Evolutionary conservation across 2,329 filamentous ascomycete genomes (phyloP).

Genomic region (Xylariales sp.): DNA sequence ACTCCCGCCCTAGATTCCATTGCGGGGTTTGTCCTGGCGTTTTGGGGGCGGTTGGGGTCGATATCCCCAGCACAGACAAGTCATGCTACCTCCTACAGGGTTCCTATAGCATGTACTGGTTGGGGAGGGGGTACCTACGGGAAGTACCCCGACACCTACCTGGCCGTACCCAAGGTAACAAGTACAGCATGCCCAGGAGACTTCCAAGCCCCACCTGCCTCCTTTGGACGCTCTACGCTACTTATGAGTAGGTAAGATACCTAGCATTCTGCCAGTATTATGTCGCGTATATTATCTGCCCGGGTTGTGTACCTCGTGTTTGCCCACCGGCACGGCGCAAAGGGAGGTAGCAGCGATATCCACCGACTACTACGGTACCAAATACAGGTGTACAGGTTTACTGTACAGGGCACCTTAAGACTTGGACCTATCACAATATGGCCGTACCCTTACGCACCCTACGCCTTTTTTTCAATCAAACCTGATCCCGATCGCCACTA

Average conservation of each 20-base stretch:
- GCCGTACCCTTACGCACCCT: not conserved
- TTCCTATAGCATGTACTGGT: no score
- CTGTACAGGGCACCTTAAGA: conserved; percentile 10
- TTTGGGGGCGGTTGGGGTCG: not conserved
- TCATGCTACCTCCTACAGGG: not conserved
- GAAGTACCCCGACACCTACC: no score
- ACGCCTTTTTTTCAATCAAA: conserved; percentile 12
- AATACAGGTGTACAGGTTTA: not conserved
- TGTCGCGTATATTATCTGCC: no score
- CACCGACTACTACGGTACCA: not conserved
- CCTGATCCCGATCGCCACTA: conserved; percentile 43
- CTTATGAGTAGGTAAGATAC: no score
- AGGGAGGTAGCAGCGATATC: not conserved
- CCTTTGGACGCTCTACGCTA: no score
- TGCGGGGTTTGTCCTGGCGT: not conserved
- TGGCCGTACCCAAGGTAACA: no score
- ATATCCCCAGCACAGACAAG: not conserved
- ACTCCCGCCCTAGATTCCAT: not conserved
- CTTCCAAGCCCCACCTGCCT: no score
- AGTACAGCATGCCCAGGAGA: no score
- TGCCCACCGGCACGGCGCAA: not conserved
- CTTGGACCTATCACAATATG: not conserved
- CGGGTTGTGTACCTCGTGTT: not conserved
- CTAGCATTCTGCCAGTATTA: no score
- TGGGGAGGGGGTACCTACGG: no score